Conservation (phyloP, 2,329 filamentous ascomycete species). For the Beauveria pseudobassiana region DNA sequence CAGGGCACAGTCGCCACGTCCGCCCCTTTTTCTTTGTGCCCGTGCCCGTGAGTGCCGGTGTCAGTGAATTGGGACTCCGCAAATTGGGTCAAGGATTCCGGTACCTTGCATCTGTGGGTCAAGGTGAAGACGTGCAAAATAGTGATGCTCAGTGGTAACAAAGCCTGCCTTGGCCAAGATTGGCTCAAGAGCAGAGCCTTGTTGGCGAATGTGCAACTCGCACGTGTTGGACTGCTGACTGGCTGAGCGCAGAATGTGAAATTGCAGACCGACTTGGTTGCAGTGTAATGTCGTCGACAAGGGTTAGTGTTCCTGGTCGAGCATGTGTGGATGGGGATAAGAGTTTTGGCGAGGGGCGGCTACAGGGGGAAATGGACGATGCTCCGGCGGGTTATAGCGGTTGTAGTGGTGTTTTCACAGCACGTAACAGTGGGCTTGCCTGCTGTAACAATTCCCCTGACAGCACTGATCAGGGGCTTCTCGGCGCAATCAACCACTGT, state of each 20-base stretch:
- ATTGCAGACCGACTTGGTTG: slow-evolving; percentile 2
- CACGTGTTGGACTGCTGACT: background rate
- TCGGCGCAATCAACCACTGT: slow-evolving; percentile 2
- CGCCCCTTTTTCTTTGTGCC: background rate
- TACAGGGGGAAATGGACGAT: background rate
- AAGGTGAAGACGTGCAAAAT: background rate
- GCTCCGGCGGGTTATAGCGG: background rate
- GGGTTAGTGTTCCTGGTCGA: background rate
- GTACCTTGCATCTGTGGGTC: background rate
- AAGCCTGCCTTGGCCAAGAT: background rate
- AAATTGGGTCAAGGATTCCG: background rate
- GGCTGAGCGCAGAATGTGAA: background rate
- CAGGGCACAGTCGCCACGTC: background rate
- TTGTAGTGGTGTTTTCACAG: background rate
- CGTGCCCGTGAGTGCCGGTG: too few species aligned
- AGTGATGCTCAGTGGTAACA: background rate
- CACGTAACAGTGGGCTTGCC: background rate
- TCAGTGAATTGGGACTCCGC: too few species aligned
- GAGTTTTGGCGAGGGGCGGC: background rate
- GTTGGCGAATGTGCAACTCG: background rate
- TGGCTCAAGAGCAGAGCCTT: background rate
- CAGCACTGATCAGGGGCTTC: background rate
- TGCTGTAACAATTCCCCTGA: background rate
- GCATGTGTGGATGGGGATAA: background rate
- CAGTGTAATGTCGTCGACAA: slow-evolving; percentile 1